Evolutionary conservation across 192 early-diverging fungal genomes (phyloP).

Genomic region (Coemansia sp.): DNA sequence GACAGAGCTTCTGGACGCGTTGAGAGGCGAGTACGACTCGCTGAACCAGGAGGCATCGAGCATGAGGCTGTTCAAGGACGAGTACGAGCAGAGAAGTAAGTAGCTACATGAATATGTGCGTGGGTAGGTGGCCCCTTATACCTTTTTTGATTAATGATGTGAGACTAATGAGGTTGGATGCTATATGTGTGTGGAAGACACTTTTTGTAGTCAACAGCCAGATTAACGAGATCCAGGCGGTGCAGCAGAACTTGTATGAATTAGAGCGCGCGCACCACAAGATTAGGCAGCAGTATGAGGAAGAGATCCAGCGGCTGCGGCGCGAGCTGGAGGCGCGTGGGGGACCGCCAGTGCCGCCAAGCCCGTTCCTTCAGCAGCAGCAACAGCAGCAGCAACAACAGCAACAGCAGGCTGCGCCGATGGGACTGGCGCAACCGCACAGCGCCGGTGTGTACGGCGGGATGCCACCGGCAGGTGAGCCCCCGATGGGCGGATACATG

Average conservation of each 20-base stretch:
- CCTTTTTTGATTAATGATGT: background rate
- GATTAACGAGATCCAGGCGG: slow-evolving; percentile 75
- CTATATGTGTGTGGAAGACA: too few relatives aligned
- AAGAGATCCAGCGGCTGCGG: slow-evolving; percentile 79
- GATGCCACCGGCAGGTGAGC: slow-evolving; percentile 45
- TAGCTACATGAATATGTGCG: background rate
- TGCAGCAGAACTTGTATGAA: slow-evolving; percentile 77
- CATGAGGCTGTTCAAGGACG: slow-evolving; percentile 78
- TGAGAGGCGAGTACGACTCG: slow-evolving; percentile 77
- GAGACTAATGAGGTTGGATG: background rate
- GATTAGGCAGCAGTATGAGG: slow-evolving; percentile 84
- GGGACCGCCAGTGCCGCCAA: slow-evolving; percentile 53
- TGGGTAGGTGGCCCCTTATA: slow-evolving; percentile 1
- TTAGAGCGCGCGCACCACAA: slow-evolving; percentile 79
- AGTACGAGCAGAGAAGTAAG: slow-evolving; percentile 86
- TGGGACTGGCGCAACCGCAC: slow-evolving; percentile 37
- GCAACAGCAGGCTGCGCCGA: slow-evolving; percentile 56
- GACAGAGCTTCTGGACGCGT: slow-evolving; percentile 79
- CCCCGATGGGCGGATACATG: slow-evolving; percentile 44
- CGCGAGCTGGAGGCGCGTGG: slow-evolving; percentile 80
- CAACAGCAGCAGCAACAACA: slow-evolving; percentile 67
- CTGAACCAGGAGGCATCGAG: slow-evolving; percentile 72
- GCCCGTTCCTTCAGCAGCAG: slow-evolving; percentile 56
- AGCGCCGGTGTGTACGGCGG: slow-evolving; percentile 40
- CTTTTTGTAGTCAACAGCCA: slow-evolving; percentile 66